Conservation (phyloP, 148 eudicot species). For the Polygonum aviculare region DNA sequence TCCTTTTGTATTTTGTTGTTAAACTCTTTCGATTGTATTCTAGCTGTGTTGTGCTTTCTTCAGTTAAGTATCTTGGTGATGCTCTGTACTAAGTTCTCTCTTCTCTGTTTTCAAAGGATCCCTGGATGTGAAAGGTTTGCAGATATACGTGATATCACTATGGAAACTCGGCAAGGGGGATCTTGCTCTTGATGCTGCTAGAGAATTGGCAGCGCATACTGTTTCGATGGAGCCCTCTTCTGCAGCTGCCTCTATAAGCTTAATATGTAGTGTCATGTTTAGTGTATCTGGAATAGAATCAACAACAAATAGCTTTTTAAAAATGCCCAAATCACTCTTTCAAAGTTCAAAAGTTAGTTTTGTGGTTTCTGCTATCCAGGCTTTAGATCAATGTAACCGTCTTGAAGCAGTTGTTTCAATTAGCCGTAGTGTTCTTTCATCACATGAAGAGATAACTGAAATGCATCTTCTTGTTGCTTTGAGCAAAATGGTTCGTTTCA, state of each 20-base stretch:
- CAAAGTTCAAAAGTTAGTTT: conserved; percentile 72
- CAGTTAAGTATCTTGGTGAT: neutral
- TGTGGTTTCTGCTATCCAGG: conserved; percentile 72
- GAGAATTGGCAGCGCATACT: conserved; percentile 42
- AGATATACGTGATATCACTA: conserved; percentile 67
- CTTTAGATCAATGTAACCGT: conserved; percentile 49
- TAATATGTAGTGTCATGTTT: conserved; percentile 59
- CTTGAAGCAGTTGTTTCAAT: conserved; percentile 61
- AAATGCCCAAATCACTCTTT: conserved; percentile 56
- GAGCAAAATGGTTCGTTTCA: conserved; percentile 60
- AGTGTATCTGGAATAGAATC: conserved; percentile 60
- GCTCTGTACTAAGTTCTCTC: neutral
- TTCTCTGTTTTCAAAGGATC: conserved; percentile 42
- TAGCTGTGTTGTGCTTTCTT: neutral
- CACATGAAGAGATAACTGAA: conserved; percentile 50
- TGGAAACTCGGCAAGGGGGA: conserved; percentile 72
- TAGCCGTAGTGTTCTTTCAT: conserved; percentile 43
- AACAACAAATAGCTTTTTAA: conserved; percentile 44
- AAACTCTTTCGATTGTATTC: neutral
- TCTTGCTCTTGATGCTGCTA: conserved; percentile 46
- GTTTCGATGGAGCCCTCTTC: conserved; percentile 38
- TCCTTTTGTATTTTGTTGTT: neutral
- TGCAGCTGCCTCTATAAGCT: conserved; percentile 41
- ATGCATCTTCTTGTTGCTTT: conserved; percentile 73
- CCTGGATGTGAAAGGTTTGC: conserved; percentile 67